These are phyloP conservation scores for Hypoxylon cercidicola DNA, from an alignment of 495 filamentous ascomycete species.

Conservation along the genomic window DNA sequence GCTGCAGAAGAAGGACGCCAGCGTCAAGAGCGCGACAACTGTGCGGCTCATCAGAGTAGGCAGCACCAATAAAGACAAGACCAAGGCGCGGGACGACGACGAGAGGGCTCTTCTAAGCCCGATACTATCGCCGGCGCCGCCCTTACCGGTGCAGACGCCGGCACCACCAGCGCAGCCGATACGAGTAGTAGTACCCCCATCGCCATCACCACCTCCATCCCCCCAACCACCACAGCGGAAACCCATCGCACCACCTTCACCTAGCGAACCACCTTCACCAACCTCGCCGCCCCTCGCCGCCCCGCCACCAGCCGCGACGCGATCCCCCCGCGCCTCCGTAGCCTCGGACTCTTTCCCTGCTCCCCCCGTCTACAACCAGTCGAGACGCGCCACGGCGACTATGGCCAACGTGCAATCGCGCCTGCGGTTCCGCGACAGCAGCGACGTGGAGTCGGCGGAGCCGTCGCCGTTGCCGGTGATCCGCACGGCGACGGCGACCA, in stretches of 20 bases:
- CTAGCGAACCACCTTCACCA: neutral
- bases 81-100: slow-evolving; percentile 24
- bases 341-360: no score
- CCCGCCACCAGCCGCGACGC: slow-evolving; percentile 17
- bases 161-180: neutral
- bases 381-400: slow-evolving; percentile 12
- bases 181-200: neutral
- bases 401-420: slow-evolving; percentile 31
- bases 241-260: slow-evolving; percentile 9
- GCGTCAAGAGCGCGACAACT: slow-evolving; percentile 39
- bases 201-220: neutral
- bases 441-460: slow-evolving; percentile 41
- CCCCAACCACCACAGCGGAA: neutral
- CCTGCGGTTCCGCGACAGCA: slow-evolving; percentile 45
- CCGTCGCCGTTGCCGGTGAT: slow-evolving; percentile 35
- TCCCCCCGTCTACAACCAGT: no score
- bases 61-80: slow-evolving; percentile 34
- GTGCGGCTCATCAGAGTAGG: slow-evolving; percentile 45
- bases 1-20: slow-evolving; percentile 37
- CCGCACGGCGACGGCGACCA: neutral
- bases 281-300: neutral
- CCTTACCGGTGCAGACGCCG: slow-evolving; percentile 7
- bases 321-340: slow-evolving; percentile 6
- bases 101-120: slow-evolving; percentile 24
- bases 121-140: slow-evolving; percentile 10